Evolutionary conservation across 2,329 filamentous ascomycete genomes (phyloP), one percentile per base, ranked within the genome.

Genomic region (Aureobasidium sp.): DNA sequence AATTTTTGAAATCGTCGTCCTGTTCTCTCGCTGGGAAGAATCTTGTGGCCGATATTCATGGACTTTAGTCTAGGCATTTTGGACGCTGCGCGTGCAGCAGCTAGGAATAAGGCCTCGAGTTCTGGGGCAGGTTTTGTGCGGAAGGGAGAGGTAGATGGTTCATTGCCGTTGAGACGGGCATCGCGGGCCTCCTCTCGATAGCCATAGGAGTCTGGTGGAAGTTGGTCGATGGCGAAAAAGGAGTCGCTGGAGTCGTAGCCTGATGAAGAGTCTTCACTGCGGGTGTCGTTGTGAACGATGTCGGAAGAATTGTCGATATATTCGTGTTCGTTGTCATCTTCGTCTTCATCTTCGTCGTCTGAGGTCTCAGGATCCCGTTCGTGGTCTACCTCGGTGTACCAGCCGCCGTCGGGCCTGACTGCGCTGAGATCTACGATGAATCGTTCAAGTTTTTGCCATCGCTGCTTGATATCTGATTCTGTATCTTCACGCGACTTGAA

Each of bases 371-470:
- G 36, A n/a, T 25, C 41, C 5, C 55, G 55, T 8, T 47, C 15
- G 14, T 41, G 41, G 12, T 58, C 42, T 9, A 58, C 14, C 14
- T 58, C 55, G 5, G 29, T 58, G 15, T 58, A 58, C 55, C 55
- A 58, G 39, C 55, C 55, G 4, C 55, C 55, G 20, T 58, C 55
- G 14, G 55, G 55, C 9, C 55, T 45, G 12, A 58, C 41, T 47
- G 41, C 41, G 25, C 55, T 58, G 20, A 58, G 39, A 29, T 45
- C 41, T 12, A 58, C 31, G 5, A 29, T 58, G 14, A 47, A 15
- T 12, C n/a, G 11, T 34, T 36, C 47, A 1, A 58, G 41, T 11
- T 27, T 7, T 25, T 22, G 27, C 55, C 55, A 58, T 36, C 25
- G 41, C 20, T 55, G 37, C 27, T 55, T 12, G 7, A 8, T 27